Base-by-base conservation (phyloP, 208 protist genomes). In the Trypanosoma melophagium region DNA sequence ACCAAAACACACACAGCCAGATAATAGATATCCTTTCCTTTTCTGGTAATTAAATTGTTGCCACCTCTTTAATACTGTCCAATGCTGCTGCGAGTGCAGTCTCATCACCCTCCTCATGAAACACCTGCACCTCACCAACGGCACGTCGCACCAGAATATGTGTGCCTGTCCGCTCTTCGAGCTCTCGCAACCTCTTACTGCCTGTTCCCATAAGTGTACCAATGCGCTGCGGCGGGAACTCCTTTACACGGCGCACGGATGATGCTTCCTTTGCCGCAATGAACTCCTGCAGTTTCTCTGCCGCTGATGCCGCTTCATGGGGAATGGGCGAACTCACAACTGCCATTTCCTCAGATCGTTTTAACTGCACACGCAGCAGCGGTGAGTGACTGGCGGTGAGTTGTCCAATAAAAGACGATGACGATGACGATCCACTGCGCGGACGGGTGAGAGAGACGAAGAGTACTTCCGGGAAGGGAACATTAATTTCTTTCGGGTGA, bases 361-460 rank as follows among this genome's bases (percentile, higher is more conserved):
- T 76, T n/a, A 84, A 54, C n/a, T 84, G 78, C 42, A 87, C 63
- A 52, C 69, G 77, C 28, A 85, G 60, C 13, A 79, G 53, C 2
- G 69, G 52, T 16, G 76, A 68, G 64, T 76, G 78, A 9, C 53
- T 53, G 3, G 53, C 14, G 14, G 53, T 60, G 14, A 89, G 51
- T 56, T 79, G 58, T 13, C 71, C 67, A 2, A 89, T 58, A 31
- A 83, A 40, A 3, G 63, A 71, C 8, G 47, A 24, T 22, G 31
- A 21, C 3, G 28, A 5, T 35, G 28, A 35, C 1, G 28, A 35
- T 35, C 28, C 50, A 31, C 68, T 68, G 41, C 61, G 58, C 4
- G 69, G 71, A 12, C 55, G 67, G 28, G 71, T 66, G 28, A 88
- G 65, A 60, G 58, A 60, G 19, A 25, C n/a, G 42, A 62, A 70